Evolutionary conservation across 768 basidiomycete species (phyloP).

Genomic region (Leccinum variicolor): DNA sequence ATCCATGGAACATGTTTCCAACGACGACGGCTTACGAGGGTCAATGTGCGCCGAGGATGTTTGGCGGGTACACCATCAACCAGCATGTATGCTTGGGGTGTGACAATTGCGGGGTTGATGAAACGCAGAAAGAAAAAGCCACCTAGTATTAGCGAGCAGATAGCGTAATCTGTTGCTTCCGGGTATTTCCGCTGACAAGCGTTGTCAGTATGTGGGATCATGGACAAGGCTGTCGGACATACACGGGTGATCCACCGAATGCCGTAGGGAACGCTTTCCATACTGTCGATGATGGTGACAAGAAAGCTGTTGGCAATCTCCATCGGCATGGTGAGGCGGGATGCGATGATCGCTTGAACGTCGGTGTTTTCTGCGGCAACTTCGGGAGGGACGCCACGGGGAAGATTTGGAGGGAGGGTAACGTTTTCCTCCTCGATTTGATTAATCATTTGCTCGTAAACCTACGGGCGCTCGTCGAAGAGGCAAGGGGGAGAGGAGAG

Average conservation of each 20-base stretch:
- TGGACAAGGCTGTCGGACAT: conserved; percentile 22
- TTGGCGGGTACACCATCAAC: conserved; percentile 98
- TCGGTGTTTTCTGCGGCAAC: conserved; percentile 91
- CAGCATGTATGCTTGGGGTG: conserved; percentile 99
- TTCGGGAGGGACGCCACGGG: conserved; percentile 91
- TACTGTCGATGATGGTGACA: conserved; percentile 94
- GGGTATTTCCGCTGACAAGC: conserved; percentile 88
- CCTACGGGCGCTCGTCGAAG: conserved; percentile 42
- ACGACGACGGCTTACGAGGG: conserved; percentile 52
- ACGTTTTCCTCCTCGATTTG: conserved; percentile 99
- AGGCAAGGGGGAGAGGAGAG: not conserved
- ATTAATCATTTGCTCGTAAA: conserved; percentile 99
- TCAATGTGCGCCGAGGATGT: conserved; percentile 94
- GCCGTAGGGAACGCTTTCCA: conserved; percentile 98
- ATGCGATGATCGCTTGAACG: conserved; percentile 97
- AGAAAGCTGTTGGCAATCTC: conserved; percentile 99
- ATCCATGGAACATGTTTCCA: not conserved
- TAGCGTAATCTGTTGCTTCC: conserved; percentile 96
- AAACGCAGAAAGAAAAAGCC: conserved; percentile 99
- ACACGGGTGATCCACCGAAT: conserved; percentile 99
- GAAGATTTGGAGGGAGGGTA: conserved; percentile 83
- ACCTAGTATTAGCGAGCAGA: conserved; percentile 90
- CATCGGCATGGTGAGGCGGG: conserved; percentile 97
- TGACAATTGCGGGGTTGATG: conserved; percentile 99
- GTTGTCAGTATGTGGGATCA: conserved; percentile 7